Evolutionary conservation across 371 early-diverging fungal species (phyloP).

Genomic region (Mortierella sp.): DNA sequence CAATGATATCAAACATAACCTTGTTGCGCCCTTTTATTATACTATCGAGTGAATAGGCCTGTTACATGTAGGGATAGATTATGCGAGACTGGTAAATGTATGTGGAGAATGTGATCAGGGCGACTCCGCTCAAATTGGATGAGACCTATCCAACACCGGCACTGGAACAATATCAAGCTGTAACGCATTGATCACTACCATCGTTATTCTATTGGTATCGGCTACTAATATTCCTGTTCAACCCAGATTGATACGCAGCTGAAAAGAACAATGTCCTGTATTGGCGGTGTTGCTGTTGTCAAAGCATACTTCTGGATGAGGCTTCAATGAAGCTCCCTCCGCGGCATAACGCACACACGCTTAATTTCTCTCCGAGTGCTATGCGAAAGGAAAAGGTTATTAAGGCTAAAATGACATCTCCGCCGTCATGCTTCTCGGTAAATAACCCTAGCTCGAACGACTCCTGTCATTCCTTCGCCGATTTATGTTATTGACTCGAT

Average conservation of each 20-base stretch:
- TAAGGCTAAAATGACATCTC: not conserved
- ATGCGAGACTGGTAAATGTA: not conserved
- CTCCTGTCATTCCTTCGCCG: not conserved
- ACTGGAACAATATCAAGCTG: not conserved
- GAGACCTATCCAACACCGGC: not conserved
- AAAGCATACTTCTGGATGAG: not conserved
- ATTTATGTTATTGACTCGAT: too few relatives aligned
- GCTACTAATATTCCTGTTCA: not conserved
- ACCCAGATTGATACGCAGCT: too few relatives aligned
- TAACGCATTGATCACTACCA: not conserved
- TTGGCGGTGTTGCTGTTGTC: not conserved
- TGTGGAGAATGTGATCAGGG: not conserved
- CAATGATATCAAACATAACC: not conserved
- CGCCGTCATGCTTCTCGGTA: not conserved
- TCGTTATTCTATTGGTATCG: conserved; percentile 1
- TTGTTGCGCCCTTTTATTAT: not conserved
- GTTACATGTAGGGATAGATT: not conserved
- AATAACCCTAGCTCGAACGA: not conserved
- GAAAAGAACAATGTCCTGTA: not conserved
- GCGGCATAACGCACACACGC: not conserved
- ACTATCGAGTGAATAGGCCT: not conserved
- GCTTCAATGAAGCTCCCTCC: not conserved
- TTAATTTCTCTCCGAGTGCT: not conserved
- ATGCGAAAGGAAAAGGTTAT: too few relatives aligned
- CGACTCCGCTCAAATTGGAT: not conserved